Conservation (phyloP, 1,139 yeast genomes). For the Nakaseomyces bracarensis region DNA sequence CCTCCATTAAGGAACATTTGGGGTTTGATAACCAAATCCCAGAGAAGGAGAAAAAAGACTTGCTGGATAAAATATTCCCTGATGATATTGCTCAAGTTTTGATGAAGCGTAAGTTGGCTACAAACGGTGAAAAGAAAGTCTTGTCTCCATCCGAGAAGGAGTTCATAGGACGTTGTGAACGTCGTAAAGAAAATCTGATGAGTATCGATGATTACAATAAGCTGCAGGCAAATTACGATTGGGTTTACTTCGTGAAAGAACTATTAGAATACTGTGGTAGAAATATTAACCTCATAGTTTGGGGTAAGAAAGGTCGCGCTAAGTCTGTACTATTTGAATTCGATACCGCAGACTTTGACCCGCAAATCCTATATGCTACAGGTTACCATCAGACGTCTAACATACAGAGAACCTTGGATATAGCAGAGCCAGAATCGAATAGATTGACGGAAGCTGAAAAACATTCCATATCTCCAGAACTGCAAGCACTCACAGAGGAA, state of each 20-base stretch:
- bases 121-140: constrained; percentile 12
- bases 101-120: constrained; percentile 41
- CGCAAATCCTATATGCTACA: constrained; percentile 20
- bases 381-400: constrained; percentile 13
- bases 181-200: constrained; percentile 55
- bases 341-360: constrained; percentile 20
- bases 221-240: constrained; percentile 55
- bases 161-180: constrained; percentile 44
- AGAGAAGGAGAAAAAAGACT: constrained; percentile 46
- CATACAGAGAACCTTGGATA: not conserved
- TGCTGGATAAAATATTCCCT: constrained; percentile 72
- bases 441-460: not conserved
- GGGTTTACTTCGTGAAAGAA: constrained; percentile 67
- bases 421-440: not conserved
- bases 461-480: not conserved
- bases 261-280: constrained; percentile 70
- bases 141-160: constrained; percentile 30
- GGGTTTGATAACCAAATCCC: constrained; percentile 10
- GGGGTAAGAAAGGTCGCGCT: constrained; percentile 54
- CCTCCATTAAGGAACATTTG: constrained; percentile 66
- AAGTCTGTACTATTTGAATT: constrained; percentile 23
- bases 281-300: constrained; percentile 60
- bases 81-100: constrained; percentile 50
- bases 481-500: not conserved
- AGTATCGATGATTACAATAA: constrained; percentile 42